These are phyloP conservation scores for Pseudoturritis turrita DNA, from an alignment of 345 rosid genomes.

Conservation along the genomic window DNA sequence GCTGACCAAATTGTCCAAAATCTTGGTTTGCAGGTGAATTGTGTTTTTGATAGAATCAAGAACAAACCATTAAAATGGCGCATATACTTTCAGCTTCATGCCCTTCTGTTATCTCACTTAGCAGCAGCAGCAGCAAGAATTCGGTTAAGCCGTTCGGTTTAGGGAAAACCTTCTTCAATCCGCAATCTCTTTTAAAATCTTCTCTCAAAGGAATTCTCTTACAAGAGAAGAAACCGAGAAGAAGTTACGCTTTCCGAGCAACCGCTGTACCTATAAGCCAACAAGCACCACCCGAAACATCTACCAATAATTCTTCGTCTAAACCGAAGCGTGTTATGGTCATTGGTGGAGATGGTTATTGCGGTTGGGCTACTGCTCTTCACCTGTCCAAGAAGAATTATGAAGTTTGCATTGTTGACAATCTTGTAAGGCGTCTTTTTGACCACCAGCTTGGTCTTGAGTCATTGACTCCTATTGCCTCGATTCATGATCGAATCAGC, in stretches of 20 bases:
- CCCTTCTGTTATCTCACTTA: constrained; percentile 43
- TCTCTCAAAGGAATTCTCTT: constrained; percentile 33
- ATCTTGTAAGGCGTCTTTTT: constrained; percentile 78
- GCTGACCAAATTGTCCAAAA: background rate
- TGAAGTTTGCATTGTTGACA: constrained; percentile 79
- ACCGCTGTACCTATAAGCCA: constrained; percentile 43
- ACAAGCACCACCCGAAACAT: constrained; percentile 51
- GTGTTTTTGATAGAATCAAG: constrained; percentile 23
- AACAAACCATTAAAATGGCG: constrained; percentile 45
- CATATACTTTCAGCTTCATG: constrained; percentile 58
- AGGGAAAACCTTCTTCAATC: constrained; percentile 25
- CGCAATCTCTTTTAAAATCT: constrained; percentile 31
- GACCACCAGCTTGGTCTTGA: constrained; percentile 94
- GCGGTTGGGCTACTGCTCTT: constrained; percentile 98
- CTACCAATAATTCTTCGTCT: constrained; percentile 34
- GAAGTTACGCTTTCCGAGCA: constrained; percentile 39
- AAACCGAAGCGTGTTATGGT: constrained; percentile 77
- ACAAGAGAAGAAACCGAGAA: constrained; percentile 28
- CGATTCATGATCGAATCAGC: constrained; percentile 76
- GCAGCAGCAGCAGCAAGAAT: constrained; percentile 28
- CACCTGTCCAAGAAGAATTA: constrained; percentile 83
- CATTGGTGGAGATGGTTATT: constrained; percentile 97
- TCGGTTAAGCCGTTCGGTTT: constrained; percentile 26
- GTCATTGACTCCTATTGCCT: constrained; percentile 80
- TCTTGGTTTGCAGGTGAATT: constrained; percentile 42